Evolutionary conservation across 805 yeast genomes (phyloP).

Genomic region (Millerago galiae): DNA sequence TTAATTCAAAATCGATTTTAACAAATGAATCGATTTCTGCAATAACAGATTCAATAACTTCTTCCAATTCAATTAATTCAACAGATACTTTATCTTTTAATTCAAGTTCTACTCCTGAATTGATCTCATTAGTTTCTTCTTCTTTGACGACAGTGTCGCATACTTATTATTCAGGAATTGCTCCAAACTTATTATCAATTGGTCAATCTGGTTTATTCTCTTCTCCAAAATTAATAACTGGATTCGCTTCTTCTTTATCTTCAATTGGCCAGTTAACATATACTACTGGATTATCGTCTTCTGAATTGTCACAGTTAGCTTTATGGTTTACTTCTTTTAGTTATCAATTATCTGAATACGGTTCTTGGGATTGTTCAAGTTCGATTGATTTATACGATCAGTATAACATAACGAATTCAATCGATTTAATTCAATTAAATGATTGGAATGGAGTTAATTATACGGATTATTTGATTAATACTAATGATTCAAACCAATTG

Average conservation of each 20-base stretch:
- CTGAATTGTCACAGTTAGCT: constrained; percentile 19
- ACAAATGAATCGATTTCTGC: background rate
- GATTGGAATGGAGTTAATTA: constrained; percentile 2
- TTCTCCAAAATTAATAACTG: background rate
- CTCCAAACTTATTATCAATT: constrained; percentile 2
- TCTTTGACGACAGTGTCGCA: constrained; percentile 1
- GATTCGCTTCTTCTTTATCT: constrained; percentile 1
- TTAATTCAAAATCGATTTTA: background rate
- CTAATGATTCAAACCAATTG: background rate
- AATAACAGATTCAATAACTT: background rate
- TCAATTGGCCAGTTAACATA: constrained; percentile 5
- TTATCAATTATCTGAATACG: constrained; percentile 21
- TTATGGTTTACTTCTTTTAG: constrained; percentile 21
- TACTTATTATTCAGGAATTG: background rate
- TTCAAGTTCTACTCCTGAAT: background rate
- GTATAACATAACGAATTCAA: constrained; percentile 23
- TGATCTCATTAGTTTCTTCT: constrained; percentile 1
- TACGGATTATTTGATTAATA: background rate
- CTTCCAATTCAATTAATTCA: background rate
- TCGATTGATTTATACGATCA: constrained; percentile 18
- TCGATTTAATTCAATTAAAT: constrained; percentile 2
- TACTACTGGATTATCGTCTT: constrained; percentile 4
- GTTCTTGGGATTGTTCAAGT: constrained; percentile 22
- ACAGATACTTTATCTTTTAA: background rate
- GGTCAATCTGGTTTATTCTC: constrained; percentile 10